Percentiles rank a stretch among this genome's conserved stretches.
Evolutionary conservation across 805 yeast genomes (phyloP).

Genomic region (Metschnikowia corniflorae): DNA sequence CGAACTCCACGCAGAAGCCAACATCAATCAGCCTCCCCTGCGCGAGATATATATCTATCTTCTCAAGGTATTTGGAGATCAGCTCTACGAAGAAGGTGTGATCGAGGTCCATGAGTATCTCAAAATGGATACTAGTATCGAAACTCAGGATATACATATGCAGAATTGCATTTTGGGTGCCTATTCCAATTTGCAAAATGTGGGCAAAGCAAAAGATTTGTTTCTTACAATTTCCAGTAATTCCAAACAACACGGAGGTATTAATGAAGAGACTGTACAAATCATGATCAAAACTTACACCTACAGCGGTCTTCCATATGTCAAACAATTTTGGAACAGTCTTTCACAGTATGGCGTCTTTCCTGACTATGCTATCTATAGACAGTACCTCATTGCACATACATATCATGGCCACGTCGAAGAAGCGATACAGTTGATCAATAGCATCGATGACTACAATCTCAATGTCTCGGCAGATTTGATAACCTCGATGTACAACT

Average conservation of each 20-base stretch:
- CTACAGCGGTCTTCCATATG: constrained; percentile 50
- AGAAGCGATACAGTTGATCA: constrained; percentile 51
- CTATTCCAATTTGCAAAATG: constrained; percentile 54
- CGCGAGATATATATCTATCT: constrained; percentile 55
- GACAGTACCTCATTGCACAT: constrained; percentile 65
- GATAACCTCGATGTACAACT: constrained; percentile 46
- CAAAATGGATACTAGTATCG: constrained; percentile 55
- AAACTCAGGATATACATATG: constrained; percentile 50
- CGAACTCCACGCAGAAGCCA: constrained; percentile 43
- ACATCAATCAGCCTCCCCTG: constrained; percentile 16
- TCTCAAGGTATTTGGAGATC: constrained; percentile 58
- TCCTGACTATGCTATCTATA: constrained; percentile 51
- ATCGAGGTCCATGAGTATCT: constrained; percentile 58
- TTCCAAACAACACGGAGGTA: constrained; percentile 44
- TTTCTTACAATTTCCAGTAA: constrained; percentile 57
- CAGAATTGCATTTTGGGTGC: constrained; percentile 65
- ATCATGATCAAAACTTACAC: constrained; percentile 66
- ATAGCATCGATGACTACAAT: constrained; percentile 46
- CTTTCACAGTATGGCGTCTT: constrained; percentile 49
- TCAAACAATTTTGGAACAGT: constrained; percentile 59
- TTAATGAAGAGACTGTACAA: constrained; percentile 60
- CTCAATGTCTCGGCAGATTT: constrained; percentile 42
- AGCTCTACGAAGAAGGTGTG: constrained; percentile 61
- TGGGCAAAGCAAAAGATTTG: constrained; percentile 52
- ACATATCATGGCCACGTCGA: constrained; percentile 60